Evolutionary conservation across 1,284 basidiomycete genomes (phyloP).

Genomic region (Leccinum variabile): DNA sequence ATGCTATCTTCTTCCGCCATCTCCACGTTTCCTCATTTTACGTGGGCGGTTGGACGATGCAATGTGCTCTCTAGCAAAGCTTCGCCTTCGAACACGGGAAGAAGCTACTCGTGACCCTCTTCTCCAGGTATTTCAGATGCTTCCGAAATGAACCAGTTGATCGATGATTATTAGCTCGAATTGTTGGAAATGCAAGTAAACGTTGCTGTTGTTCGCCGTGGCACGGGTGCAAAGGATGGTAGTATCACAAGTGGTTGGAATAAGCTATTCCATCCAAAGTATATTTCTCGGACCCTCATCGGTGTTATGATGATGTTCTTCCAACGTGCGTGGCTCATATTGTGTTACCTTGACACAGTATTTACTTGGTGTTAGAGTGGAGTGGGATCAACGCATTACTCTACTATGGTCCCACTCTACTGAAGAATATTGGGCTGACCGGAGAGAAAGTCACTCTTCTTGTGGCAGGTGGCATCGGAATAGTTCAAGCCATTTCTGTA

Average conservation of each 20-base stretch:
- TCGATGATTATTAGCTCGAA: conserved; percentile 51
- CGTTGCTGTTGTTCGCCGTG: conserved; percentile 46
- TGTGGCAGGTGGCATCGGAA: conserved; percentile 76
- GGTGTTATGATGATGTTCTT: conserved; percentile 77
- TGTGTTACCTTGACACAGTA: not conserved
- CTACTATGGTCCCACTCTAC: conserved; percentile 78
- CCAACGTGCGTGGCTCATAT: conserved; percentile 54
- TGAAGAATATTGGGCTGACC: conserved; percentile 61
- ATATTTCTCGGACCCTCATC: conserved; percentile 60
- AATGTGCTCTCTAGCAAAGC: conserved; percentile 47
- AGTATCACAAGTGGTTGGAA: conserved; percentile 45
- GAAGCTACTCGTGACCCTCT: conserved; percentile 50
- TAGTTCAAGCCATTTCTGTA: conserved; percentile 75
- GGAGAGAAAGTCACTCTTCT: conserved; percentile 54
- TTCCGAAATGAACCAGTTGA: conserved; percentile 5
- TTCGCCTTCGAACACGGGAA: conserved; percentile 45
- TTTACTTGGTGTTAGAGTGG: conserved; percentile 56
- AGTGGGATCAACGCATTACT: conserved; percentile 79
- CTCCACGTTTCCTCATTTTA: conserved; percentile 66
- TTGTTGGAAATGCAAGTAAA: conserved; percentile 73
- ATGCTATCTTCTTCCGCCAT: conserved; percentile 66
- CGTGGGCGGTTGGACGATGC: conserved; percentile 59
- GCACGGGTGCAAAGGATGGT: conserved; percentile 21
- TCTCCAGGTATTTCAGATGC: conserved; percentile 43
- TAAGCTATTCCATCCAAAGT: conserved; percentile 51